A percentile compares a stretch with the other conserved stretches of the same genome.
These are phyloP conservation scores for Penicillium antarcticum DNA, from an alignment of 495 filamentous ascomycete species.

Conservation along the genomic window DNA sequence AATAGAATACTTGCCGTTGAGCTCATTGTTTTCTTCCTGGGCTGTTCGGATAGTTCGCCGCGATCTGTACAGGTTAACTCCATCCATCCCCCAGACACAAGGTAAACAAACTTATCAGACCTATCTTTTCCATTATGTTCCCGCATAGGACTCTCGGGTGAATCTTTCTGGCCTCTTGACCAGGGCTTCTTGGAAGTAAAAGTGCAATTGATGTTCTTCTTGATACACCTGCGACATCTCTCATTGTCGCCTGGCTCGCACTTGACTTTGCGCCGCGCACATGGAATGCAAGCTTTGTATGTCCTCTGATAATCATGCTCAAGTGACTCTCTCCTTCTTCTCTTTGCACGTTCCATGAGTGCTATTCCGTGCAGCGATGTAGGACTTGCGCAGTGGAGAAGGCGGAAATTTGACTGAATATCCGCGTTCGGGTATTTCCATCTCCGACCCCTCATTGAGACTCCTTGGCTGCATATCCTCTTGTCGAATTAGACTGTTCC, in stretches of 20 bases:
- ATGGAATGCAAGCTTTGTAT: conserved; percentile 29
- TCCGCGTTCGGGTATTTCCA: no score
- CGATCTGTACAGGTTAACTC: no score
- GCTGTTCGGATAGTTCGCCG: no score
- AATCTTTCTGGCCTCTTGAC: conserved; percentile 10
- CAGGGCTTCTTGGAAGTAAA: conserved; percentile 23
- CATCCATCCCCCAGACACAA: neutral
- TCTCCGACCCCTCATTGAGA: no score
- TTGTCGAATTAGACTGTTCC: no score
- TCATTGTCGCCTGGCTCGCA: conserved; percentile 11
- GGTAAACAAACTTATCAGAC: neutral
- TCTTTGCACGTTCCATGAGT: neutral
- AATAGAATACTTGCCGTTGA: no score
- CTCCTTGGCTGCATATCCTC: no score
- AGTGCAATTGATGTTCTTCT: conserved; percentile 16
- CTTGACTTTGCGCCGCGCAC: conserved; percentile 27
- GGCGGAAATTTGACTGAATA: neutral
- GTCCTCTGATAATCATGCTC: conserved; percentile 24
- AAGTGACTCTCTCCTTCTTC: neutral
- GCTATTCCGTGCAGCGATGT: neutral
- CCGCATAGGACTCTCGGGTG: neutral
- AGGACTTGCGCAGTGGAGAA: neutral
- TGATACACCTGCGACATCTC: conserved; percentile 19
- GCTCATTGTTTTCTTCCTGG: no score
- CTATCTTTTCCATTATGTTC: neutral